phyloP scores from a whole-genome alignment of 2,329 filamentous ascomycete species.

The Neonectria punicea region DNA sequence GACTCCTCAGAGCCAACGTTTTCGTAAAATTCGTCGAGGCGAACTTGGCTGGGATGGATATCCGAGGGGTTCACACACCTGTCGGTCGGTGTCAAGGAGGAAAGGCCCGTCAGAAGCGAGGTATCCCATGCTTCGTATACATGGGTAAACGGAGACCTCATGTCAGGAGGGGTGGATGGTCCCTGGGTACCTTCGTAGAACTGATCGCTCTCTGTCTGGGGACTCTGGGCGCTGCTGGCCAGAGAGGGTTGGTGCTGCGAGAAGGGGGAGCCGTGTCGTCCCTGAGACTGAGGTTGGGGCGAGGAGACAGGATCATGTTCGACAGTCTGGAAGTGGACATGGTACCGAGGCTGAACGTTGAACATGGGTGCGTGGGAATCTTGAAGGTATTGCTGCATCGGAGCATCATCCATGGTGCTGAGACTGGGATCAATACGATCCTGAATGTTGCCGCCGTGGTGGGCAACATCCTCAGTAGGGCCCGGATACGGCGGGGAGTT shows the following conservation, averaged over 20 bases:
- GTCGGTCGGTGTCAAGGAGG: slow-evolving; percentile 1
- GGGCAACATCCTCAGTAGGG: not conserved
- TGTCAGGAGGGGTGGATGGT: slow-evolving; percentile 34
- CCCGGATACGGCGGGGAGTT: not conserved
- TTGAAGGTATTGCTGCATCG: slow-evolving; percentile 30
- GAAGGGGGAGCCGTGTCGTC: slow-evolving; percentile 30
- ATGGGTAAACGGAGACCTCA: slow-evolving; percentile 23
- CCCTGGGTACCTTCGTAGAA: slow-evolving; percentile 27
- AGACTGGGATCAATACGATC: slow-evolving; percentile 22
- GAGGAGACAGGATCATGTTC: slow-evolving; percentile 18
- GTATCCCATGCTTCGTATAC: slow-evolving; percentile 18
- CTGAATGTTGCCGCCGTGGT: not conserved
- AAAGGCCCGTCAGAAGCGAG: slow-evolving; percentile 25
- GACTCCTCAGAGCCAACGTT: slow-evolving; percentile 7
- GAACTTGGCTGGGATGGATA: slow-evolving; percentile 25
- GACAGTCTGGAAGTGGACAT: not conserved
- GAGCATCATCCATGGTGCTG: not conserved
- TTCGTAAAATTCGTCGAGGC: not conserved
- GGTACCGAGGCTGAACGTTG: not conserved
- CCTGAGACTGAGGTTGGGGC: slow-evolving; percentile 6
- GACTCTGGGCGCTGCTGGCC: slow-evolving; percentile 33
- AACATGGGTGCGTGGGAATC: slow-evolving; percentile 23
- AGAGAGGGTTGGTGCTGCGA: slow-evolving; percentile 33
- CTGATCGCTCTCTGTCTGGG: slow-evolving; percentile 31
- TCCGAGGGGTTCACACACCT: slow-evolving; percentile 32